phyloP scores from a whole-genome alignment of 2,329 filamentous ascomycete genomes.

The Rosellinia necatrix region DNA sequence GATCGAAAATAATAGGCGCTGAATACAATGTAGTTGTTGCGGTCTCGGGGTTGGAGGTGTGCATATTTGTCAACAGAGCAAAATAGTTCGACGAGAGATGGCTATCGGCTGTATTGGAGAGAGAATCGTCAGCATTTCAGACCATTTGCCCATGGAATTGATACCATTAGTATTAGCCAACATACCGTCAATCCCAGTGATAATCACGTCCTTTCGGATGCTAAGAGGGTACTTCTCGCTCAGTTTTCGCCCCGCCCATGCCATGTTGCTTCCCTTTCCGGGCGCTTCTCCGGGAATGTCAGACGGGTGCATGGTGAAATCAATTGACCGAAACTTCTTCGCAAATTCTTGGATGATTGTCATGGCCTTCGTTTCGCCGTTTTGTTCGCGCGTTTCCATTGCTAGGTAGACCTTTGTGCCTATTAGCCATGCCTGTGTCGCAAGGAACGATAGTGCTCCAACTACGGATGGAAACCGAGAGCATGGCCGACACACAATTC shows the following conservation, averaged over 20 bases:
- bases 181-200: conserved; percentile 76
- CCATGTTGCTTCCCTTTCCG: conserved; percentile 76
- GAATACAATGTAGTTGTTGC: conserved; percentile 68
- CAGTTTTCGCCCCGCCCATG: conserved; percentile 70
- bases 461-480: too few species aligned
- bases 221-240: conserved; percentile 62
- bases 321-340: conserved; percentile 68
- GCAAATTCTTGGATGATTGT: conserved; percentile 65
- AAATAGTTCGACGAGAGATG: conserved; percentile 73
- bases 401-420: conserved; percentile 66
- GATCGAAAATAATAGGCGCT: conserved; percentile 74
- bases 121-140: conserved; percentile 26
- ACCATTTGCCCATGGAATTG: background rate
- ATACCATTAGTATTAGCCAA: conserved; percentile 18
- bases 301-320: conserved; percentile 68
- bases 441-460: background rate
- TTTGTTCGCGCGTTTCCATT: conserved; percentile 71
- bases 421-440: conserved; percentile 16
- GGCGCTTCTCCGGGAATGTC: conserved; percentile 70
- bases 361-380: conserved; percentile 64
- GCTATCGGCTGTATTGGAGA: conserved; percentile 62
- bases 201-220: conserved; percentile 63
- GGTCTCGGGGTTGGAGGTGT: conserved; percentile 62
- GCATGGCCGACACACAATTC: too few species aligned
- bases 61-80: conserved; percentile 65